Evolutionary conservation across 768 basidiomycete species (phyloP).

Genomic region (Mycena pura): DNA sequence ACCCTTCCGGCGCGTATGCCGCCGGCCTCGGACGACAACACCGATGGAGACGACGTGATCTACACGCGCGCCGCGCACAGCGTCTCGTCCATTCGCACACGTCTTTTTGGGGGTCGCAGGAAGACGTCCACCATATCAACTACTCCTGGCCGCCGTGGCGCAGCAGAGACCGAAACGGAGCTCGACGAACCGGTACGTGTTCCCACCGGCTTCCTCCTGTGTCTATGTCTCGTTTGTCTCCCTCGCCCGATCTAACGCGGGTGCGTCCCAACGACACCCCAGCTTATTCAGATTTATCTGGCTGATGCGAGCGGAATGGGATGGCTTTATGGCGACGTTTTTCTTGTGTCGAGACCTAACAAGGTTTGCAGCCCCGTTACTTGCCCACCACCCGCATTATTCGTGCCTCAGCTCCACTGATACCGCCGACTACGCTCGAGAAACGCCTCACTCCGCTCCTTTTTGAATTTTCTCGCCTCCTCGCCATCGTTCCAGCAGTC

Average conservation of each 20-base stretch:
- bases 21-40: constrained; percentile 41
- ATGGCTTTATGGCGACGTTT: too few species aligned
- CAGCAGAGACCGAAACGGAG: constrained; percentile 83
- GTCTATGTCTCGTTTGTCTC: too few species aligned
- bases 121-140: constrained; percentile 66
- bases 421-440: constrained; percentile 55
- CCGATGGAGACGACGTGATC: constrained; percentile 39
- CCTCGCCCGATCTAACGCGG: too few species aligned
- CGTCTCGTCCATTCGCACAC: constrained; percentile 35
- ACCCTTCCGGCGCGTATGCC: constrained; percentile 28
- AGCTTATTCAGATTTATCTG: too few species aligned
- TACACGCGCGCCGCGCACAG: constrained; percentile 39
- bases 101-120: constrained; percentile 43
- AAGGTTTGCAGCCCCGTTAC: constrained; percentile 55
- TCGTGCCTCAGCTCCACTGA: constrained; percentile 53
- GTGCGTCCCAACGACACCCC: too few species aligned
- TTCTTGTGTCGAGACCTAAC: too few species aligned
- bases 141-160: constrained; percentile 61
- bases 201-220: not conserved
- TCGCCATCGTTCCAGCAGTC: constrained; percentile 76
- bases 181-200: constrained; percentile 73
- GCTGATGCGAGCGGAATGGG: too few species aligned
- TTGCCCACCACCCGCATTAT: constrained; percentile 74
- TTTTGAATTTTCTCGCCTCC: constrained; percentile 72
- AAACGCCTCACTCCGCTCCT: constrained; percentile 61